These are phyloP conservation scores for Tolypocladium inflatum DNA, from an alignment of 2,329 filamentous ascomycete genomes.

Conservation along the genomic window DNA sequence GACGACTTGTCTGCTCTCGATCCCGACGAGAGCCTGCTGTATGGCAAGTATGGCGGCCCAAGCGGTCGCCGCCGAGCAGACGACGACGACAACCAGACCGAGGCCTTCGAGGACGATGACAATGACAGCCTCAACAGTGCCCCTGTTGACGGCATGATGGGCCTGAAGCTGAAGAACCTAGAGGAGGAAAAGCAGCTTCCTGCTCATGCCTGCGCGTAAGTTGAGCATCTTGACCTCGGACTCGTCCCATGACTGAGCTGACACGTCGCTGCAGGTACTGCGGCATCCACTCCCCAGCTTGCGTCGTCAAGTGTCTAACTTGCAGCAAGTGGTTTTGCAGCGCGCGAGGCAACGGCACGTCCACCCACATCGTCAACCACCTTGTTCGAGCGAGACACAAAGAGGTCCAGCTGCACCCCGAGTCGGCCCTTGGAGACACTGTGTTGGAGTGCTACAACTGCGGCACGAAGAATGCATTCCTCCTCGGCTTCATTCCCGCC, in stretches of 20 bases:
- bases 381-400: constrained; percentile 95
- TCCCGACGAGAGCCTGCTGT: constrained; percentile 72
- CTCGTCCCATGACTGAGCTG: constrained; percentile 7
- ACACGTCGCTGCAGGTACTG: constrained; percentile 59
- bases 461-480: constrained; percentile 97
- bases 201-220: constrained; percentile 90
- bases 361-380: constrained; percentile 97
- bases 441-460: constrained; percentile 98
- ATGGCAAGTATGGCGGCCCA: constrained; percentile 55
- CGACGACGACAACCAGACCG: constrained; percentile 83
- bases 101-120: constrained; percentile 76
- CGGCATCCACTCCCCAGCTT: constrained; percentile 90
- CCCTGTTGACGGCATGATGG: constrained; percentile 65
- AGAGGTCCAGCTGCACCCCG: constrained; percentile 93
- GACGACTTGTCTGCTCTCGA: constrained; percentile 65
- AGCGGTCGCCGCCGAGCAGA: constrained; percentile 62
- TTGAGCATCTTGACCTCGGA: constrained; percentile 13
- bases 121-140: constrained; percentile 68
- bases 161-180: constrained; percentile 41
- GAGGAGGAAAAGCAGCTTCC: constrained; percentile 90
- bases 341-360: constrained; percentile 90
- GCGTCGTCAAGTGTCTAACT: constrained; percentile 89
- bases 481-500: constrained; percentile 94
- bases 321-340: constrained; percentile 99
- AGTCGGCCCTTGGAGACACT: constrained; percentile 88